Evolutionary conservation across 2,329 filamentous ascomycete species (phyloP).

Genomic region (Ceratocystis ficicola): DNA sequence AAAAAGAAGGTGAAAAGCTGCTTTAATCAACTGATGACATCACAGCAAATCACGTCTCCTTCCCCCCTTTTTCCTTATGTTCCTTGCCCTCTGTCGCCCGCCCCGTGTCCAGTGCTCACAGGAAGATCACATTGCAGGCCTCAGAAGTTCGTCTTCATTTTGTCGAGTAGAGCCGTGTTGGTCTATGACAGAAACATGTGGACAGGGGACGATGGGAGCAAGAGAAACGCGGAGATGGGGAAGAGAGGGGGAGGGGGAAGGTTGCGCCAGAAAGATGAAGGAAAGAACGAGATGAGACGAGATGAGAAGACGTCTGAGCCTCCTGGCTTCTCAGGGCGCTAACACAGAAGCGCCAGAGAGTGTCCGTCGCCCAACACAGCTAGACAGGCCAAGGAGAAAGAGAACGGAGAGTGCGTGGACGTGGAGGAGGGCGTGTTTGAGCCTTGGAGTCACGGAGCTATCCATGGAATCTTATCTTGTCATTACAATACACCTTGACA

Average conservation of each 20-base stretch:
- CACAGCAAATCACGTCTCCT: not conserved
- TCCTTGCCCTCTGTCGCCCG: too few relatives aligned
- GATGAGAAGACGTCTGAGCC: not conserved
- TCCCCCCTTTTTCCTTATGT: too few relatives aligned
- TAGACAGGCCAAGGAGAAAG: not conserved
- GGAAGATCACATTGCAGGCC: not conserved
- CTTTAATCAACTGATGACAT: not conserved
- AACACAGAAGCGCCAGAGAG: too few relatives aligned
- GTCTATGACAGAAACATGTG: not conserved
- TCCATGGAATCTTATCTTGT: not conserved
- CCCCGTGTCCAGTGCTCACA: too few relatives aligned
- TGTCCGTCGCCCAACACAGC: not conserved
- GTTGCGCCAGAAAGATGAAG: not conserved
- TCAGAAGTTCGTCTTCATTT: not conserved
- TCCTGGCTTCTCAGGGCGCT: not conserved
- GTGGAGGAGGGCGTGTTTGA: not conserved
- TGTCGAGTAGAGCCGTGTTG: too few relatives aligned
- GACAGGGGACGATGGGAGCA: not conserved
- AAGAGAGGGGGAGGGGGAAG: not conserved
- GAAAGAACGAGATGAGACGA: not conserved
- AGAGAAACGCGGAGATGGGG: not conserved
- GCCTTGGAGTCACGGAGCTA: not conserved
- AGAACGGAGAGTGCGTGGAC: not conserved
- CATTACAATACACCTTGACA: slow-evolving; percentile 4
- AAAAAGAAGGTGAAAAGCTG: not conserved